Evolutionary conservation across 192 early-diverging fungal species (phyloP), one percentile per base, ranked within the genome.

Genomic region (Coemansia sp.): DNA sequence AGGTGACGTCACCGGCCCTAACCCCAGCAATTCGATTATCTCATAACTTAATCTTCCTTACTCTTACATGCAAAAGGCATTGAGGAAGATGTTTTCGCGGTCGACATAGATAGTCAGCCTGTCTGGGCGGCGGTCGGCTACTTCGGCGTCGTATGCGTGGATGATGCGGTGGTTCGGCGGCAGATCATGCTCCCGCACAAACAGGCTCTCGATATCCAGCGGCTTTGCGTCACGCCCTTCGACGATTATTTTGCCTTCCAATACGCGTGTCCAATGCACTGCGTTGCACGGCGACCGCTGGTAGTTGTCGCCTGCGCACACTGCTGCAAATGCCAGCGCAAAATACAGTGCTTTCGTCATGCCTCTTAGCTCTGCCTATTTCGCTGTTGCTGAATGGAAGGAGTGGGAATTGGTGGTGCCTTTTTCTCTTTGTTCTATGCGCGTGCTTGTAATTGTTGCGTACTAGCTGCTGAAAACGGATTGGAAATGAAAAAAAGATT

Each of bases 11-110:
- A 61, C 15, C 59, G 16, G 36, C 52, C 63, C 48, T 41, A 52
- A 55, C 43, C 63, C 65, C 21, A 26, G 26, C 26, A 3, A 3
- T 26, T 26, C 3, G 26, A 26, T 26, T 26, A 26, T 3, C 26
- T 26, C 26, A 26, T 26, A 26, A 26, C 26, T 26, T 26, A 9
- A 21, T 11, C 42, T 49, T 39, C 26, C 43, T 57, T 16, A 3
- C 10, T 55, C 39, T 70, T 41, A 74, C 68, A 66, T 62, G 66
- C 78, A 80, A 62, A 59, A 80, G 1, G 72, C 72, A 40, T 56
- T 74, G 51, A 74, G 52, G 57, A 80, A 80, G 32, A 74, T 80
- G 63, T 72, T 74, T 58, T 80, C 78, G 46, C 78, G 72, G 67
- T 80, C 73, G 21, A 80, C 78, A 37, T 74, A 80, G 43, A 80